Evolutionary conservation across 2,329 filamentous ascomycete genomes (phyloP), one percentile per base, ranked within the genome.

Genomic region (Salinomyces thailandicus): DNA sequence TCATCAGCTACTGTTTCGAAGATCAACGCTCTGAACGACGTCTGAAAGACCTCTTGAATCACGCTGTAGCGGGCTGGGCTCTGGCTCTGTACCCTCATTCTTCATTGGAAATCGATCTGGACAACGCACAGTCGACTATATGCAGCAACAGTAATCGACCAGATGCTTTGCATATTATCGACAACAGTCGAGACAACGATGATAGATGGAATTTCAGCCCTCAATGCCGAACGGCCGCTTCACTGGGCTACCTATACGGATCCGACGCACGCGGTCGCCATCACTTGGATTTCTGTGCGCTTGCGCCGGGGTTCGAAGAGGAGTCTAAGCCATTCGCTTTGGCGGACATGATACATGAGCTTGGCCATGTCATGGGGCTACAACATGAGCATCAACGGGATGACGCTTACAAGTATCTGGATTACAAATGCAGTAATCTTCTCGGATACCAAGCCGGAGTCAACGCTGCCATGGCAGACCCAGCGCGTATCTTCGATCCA

Each of bases 91-190:
- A n/a, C 27, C 27, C 27, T n/a, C 8, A 9, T 14, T n/a, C 20
- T 6, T 26, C 37, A 2, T 18, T 51, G 18, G 20, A 19, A 1
- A 44, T 49, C 15, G 35, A 37, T 0, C 43, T 43, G 2, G 48
- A 46, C 26, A 38, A 39, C 41, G 18, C 35, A 13, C 11, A 33
- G n/a, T 5, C 16, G 35, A 3, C 33, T 5, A 16, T 36, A 1
- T 38, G 40, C 14, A 13, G 33, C 15, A 5, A 5, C 5, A n/a
- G 33, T 5, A 31, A 26, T 4, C 34, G 36, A 2, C 14, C 22
- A 4, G 47, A 51, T 35, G 36, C 45, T 9, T 35, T 51, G 17
- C 30, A 45, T 2, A 48, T 51, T 9, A 34, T 18, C 2, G 48
- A 51, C 13, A 41, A 27, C 17, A 40, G 47, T 26, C 36, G 29